Evolutionary conservation across 768 basidiomycete species (phyloP), one percentile per base, ranked within the genome.

Genomic region (Saitozyma podzolica): DNA sequence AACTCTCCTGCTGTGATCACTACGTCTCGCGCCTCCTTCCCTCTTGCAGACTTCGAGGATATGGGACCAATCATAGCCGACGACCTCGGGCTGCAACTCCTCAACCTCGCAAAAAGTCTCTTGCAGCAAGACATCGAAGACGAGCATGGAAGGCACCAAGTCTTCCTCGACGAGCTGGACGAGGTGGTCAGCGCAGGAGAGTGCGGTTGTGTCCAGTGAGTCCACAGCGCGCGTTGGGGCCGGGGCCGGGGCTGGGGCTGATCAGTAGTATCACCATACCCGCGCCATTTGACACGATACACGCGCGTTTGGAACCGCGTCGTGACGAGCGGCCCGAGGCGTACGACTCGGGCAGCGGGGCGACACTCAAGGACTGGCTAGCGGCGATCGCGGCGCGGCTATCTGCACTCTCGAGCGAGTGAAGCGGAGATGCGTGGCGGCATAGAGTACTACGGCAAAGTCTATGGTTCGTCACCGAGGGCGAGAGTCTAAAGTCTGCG

Each of bases 11-110:
- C 57, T n/a, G 52, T 9, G 16, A 55, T 72, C 20, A 61, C 48
- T 16, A 61, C 47, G n/a, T 65, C 47, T 10, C 60, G 47, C 56
- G 65, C 69, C 43, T 58, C 74, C 40, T 73, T 75, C 60, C 63
- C 67, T 17, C 45, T 75, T 1, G 37, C 57, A 14, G 64, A 71
- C 47, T 37, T 60, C 17, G 58, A 56, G 9, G 69, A 73, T 9
- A 57, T 75, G 1, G 20, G 68, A 0, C 51, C 61, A 9, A 54
- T 73, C 50, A 9, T 75, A 40, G 37, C 69, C 5, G 59, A 64
- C n/a, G 74, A 73, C 16, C 57, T 75, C 10, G 58, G 60, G 5
- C 13, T 20, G 9, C 72, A 73, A 47, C 40, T 73, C 6, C 53
- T 69, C 13, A 11, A 6, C 4, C 40, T 54, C 39, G 49, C 48